A percentile compares a stretch with the other conserved stretches of the same genome.
Conservation (phyloP, 306 rosid genomes). For the Heteromeles arbutifolia region DNA sequence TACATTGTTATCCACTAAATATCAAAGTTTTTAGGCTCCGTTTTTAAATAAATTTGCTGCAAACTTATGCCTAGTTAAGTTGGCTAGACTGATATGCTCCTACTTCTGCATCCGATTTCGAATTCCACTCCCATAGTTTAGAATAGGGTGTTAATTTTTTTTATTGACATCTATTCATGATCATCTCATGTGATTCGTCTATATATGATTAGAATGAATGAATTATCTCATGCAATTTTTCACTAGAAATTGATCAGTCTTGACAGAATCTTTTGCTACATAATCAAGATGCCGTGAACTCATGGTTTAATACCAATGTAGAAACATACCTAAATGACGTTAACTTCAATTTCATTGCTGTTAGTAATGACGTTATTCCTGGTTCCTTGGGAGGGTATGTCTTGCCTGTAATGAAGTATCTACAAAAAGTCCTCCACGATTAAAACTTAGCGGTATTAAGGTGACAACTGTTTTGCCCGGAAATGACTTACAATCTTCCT, state of each 20-base stretch:
- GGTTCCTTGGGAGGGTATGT: not conserved
- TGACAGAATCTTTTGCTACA: not conserved
- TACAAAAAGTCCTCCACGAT: constrained; percentile 1
- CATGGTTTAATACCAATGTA: constrained; percentile 21
- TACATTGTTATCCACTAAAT: not conserved
- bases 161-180: not conserved
- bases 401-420: constrained; percentile 13
- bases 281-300: not conserved
- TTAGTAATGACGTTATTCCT: constrained; percentile 26
- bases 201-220: not conserved
- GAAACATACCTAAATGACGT: constrained; percentile 11
- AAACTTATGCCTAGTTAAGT: no score
- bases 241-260: not conserved
- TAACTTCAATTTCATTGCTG: constrained; percentile 12
- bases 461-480: constrained; percentile 24
- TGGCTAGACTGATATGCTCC: no score
- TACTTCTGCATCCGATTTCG: no score
- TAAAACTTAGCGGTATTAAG: not conserved
- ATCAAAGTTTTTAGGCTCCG: no score
- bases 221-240: not conserved
- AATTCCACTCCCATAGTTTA: no score
- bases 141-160: no score
- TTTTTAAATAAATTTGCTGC: no score
- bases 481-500: not conserved
- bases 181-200: no score